Conservation (phyloP, 306 rosid species). For the Cicer arietinum region DNA sequence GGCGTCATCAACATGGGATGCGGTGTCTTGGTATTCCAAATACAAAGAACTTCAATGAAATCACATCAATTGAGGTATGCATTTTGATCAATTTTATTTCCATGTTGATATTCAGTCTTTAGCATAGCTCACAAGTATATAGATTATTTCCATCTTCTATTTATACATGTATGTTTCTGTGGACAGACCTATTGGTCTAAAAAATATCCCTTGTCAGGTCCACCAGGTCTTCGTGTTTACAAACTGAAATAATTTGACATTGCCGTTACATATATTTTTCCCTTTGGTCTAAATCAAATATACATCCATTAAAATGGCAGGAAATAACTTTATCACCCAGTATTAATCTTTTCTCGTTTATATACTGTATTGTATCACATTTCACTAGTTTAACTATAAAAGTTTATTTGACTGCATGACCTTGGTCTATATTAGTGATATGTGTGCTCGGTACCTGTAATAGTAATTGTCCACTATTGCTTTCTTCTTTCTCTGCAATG, state of each 20-base stretch:
- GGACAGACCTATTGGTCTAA: not conserved
- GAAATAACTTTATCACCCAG: conserved; percentile 5
- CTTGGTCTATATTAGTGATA: conserved; percentile 6
- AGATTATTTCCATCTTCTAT: not conserved
- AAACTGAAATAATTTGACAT: conserved; percentile 5
- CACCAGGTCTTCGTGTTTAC: conserved; percentile 9
- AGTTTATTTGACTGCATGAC: not conserved
- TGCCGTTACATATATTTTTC: not conserved
- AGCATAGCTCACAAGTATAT: conserved; percentile 8
- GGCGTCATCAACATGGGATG: conserved; percentile 99
- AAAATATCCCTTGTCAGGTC: not conserved
- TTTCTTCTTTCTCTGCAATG: not conserved
- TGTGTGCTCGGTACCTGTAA: not conserved
- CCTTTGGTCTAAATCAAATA: not conserved
- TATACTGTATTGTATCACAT: not conserved
- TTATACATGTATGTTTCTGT: not conserved
- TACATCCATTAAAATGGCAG: not conserved
- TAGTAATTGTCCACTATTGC: not conserved
- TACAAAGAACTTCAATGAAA: conserved; percentile 95
- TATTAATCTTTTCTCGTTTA: not conserved
- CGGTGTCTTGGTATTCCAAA: conserved; percentile 99
- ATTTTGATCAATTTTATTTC: conserved; percentile 17
- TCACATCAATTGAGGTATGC: conserved; percentile 91
- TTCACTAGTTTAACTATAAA: conserved; percentile 8
- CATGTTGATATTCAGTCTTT: not conserved